Evolutionary conservation across 805 yeast genomes (phyloP), one percentile per base, ranked within the genome.

Genomic region (Kazachstania kunashirensis): DNA sequence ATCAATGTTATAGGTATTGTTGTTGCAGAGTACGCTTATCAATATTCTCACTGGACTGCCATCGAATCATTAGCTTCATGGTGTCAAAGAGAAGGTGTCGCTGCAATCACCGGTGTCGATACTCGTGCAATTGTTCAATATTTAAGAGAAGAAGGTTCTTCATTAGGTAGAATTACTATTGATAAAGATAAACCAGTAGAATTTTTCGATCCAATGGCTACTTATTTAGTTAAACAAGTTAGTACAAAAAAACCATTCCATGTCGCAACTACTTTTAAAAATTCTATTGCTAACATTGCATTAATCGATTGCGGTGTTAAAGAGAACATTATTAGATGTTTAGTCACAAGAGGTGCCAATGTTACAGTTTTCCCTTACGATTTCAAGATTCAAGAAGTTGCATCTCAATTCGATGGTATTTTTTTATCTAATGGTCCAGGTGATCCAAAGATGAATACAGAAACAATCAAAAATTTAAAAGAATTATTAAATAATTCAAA

Each of bases 11-110:
- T 83, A 43, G 99, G 97, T 50, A 85, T 92, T 41, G 95, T 92
- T 33, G 98, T 92, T 19, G 83, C 95, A 29, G 96, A 92, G 56
- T 95, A 76, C 38, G 97, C 98, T 16, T 73, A 88, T 71, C 74
- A 86, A 59, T 85, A 89, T 63, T 84, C 96, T n/a, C 99, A 92
- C 62, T 92, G 98, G 98, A 88, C 97, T 25, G 99, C 99, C 3
- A 95, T 92, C 24, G 97, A 92, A 67, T 80, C 94, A 14, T 71
- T 92, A 40, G 82, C 84, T 42, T 84, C 83, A 50, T 92, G 97
- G 98, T 92, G 98, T 68, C 76, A 83, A 63, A 79, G 95, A 57
- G 94, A 86, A 50, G 95, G 95, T 29, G 92, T 94, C 38, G 94
- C 97, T 39, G 94, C 96, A 31, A 82, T 92, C 52, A 77, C 96